Evolutionary conservation across 2,329 filamentous ascomycete genomes (phyloP).

Genomic region (Hypoxylon sp.): DNA sequence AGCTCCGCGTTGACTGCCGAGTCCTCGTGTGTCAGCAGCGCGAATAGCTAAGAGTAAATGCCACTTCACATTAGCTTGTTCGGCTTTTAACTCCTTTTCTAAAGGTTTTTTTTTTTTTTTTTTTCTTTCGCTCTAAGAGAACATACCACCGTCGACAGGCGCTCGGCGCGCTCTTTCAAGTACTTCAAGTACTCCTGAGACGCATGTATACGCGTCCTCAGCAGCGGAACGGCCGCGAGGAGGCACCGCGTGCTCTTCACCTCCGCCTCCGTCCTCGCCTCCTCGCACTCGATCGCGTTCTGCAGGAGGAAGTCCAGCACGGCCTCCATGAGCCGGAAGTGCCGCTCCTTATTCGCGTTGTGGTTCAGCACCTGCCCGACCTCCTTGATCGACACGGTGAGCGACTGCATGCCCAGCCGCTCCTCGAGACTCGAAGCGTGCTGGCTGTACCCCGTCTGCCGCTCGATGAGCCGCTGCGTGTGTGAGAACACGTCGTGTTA

Average conservation of each 20-base stretch:
- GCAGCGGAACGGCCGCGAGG: constrained; percentile 41
- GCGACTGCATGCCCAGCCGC: constrained; percentile 33
- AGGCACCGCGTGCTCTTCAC: constrained; percentile 37
- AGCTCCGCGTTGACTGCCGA: constrained; percentile 39
- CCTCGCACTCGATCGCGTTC: constrained; percentile 14
- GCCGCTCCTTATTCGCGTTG: constrained; percentile 43
- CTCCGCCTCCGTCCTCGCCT: constrained; percentile 16
- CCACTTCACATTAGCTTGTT: constrained; percentile 16
- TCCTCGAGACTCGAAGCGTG: constrained; percentile 36
- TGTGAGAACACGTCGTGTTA: too few species aligned
- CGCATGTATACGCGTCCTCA: constrained; percentile 41
- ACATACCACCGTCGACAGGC: constrained; percentile 45
- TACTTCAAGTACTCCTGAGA: constrained; percentile 43
- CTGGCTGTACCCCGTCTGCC: constrained; percentile 37
- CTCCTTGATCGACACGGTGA: constrained; percentile 38
- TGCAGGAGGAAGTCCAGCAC: constrained; percentile 40
- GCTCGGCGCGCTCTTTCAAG: constrained; percentile 44
- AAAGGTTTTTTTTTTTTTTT: too few species aligned
- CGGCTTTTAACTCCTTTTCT: too few species aligned
- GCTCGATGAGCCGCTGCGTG: constrained; percentile 34
- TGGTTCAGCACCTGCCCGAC: constrained; percentile 43
- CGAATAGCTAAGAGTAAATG: constrained; percentile 38
- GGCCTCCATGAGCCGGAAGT: constrained; percentile 38
- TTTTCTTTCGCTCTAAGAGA: background rate
- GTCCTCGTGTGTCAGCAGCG: constrained; percentile 44